Evolutionary conservation across 331 rosid genomes (phyloP).

Genomic region (Ulmus americana): DNA sequence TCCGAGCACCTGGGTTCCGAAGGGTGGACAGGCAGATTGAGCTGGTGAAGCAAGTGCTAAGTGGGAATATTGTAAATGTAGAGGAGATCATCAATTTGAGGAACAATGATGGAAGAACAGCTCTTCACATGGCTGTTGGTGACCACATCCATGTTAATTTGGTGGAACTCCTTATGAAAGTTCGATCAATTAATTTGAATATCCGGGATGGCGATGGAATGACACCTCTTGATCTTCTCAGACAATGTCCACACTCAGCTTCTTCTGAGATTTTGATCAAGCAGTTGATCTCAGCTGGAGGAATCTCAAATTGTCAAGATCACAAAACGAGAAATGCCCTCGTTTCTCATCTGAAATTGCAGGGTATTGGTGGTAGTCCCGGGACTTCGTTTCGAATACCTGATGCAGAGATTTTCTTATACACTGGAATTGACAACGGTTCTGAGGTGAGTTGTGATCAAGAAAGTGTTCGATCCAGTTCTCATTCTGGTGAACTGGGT

Average conservation of each 20-base stretch:
- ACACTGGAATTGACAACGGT: constrained; percentile 59
- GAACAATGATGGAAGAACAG: constrained; percentile 80
- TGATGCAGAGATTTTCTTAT: constrained; percentile 81
- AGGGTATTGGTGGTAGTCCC: constrained; percentile 60
- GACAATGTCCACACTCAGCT: constrained; percentile 47
- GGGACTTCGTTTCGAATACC: constrained; percentile 86
- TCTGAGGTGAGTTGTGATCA: constrained; percentile 42
- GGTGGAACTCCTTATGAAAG: constrained; percentile 63
- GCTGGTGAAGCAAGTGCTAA: constrained; percentile 49
- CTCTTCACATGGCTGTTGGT: constrained; percentile 63
- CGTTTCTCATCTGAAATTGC: constrained; percentile 54
- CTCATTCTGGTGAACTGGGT: constrained; percentile 37
- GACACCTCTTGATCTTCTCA: constrained; percentile 76
- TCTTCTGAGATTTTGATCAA: constrained; percentile 68
- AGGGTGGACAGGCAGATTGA: constrained; percentile 66
- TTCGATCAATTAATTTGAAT: constrained; percentile 60
- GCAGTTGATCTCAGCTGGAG: constrained; percentile 64
- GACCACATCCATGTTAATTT: constrained; percentile 49
- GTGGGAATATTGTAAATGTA: constrained; percentile 31
- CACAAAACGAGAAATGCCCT: constrained; percentile 39
- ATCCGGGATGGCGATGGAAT: constrained; percentile 51
- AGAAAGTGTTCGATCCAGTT: constrained; percentile 33
- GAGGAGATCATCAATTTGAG: constrained; percentile 50
- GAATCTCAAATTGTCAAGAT: constrained; percentile 43
- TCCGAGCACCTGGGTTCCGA: constrained; percentile 71